Base-by-base conservation (phyloP, 345 rosid genomes). In the Syzygium grande region DNA sequence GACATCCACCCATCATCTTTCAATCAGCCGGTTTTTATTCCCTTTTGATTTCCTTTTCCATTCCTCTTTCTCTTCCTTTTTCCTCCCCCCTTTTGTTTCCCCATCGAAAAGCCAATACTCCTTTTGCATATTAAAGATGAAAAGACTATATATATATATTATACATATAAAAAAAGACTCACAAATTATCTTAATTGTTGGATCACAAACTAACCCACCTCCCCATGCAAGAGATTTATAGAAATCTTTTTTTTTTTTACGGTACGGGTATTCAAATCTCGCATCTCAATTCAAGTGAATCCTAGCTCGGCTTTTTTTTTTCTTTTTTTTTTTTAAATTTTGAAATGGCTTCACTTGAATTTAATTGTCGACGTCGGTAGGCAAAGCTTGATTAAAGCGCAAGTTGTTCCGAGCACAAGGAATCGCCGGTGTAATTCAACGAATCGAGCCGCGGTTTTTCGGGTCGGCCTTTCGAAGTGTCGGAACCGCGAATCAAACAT, bases 321-420 rank as follows among this genome's bases (percentile, higher is more conserved):
- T 58, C 3, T 19, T 5, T 13, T 6, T 58, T 0, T 58, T 9
- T 19, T 5, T 13, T 6, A 29, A 34, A 11, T 9, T 0, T 68
- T 1, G 12, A 38, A 34, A 16, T 16, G 23, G 17, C 17, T 68
- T 19, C 2, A 19, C 7, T 19, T 19, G 49, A 19, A 73, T 38
- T 38, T 73, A 73, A 19, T 73, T 73, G 83, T 73, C 49, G 1
- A 73, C 8, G 9, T 73, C 14, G 21, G 46, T 9, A 38, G 19
- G 83, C 0, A 2, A 5, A 21, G 83, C 83, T 19, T 1, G 5
- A 38, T 38, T 73, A 73, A 73, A 21, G 49, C 2, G 25, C 21
- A 9, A 38, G 49, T 9, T 49, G 10, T 73, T 5, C 27, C 4
- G 5, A 73, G 49, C 12, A 5, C 49, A 38, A 19, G 4, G 83